Conservation (phyloP, 306 rosid species). For the Prunus salicina region DNA sequence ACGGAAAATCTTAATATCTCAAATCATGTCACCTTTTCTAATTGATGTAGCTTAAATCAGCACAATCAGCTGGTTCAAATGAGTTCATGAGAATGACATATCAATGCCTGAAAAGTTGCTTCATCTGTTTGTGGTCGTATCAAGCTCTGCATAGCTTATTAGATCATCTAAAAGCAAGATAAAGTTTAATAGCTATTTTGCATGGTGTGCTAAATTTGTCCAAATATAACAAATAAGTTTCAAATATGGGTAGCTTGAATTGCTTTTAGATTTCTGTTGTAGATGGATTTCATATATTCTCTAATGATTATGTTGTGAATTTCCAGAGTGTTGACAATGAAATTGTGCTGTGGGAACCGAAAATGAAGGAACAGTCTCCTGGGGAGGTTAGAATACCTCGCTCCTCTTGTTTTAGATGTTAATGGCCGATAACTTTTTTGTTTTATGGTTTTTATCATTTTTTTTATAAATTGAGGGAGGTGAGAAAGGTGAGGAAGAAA, state of each 20-base stretch:
- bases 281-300: not conserved
- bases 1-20: not conserved
- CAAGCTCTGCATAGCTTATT: not conserved
- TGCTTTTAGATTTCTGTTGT: not conserved
- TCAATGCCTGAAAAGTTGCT: not conserved
- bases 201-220: not conserved
- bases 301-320: conserved; percentile 21
- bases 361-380: conserved; percentile 90
- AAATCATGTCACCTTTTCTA: not conserved
- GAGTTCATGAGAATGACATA: not conserved
- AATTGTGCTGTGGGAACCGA: conserved; percentile 93
- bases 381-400: conserved; percentile 65
- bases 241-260: not conserved
- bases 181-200: not conserved
- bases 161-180: not conserved
- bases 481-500: not conserved
- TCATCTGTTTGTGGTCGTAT: not conserved
- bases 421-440: not conserved
- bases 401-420: conserved; percentile 9
- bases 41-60: not conserved
- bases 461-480: not conserved
- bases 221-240: not conserved
- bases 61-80: not conserved
- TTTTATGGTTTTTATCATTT: not conserved
- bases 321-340: conserved; percentile 93